Base-by-base conservation (phyloP, 768 basidiomycete species). In the Coprinellus aureogranulatus region DNA sequence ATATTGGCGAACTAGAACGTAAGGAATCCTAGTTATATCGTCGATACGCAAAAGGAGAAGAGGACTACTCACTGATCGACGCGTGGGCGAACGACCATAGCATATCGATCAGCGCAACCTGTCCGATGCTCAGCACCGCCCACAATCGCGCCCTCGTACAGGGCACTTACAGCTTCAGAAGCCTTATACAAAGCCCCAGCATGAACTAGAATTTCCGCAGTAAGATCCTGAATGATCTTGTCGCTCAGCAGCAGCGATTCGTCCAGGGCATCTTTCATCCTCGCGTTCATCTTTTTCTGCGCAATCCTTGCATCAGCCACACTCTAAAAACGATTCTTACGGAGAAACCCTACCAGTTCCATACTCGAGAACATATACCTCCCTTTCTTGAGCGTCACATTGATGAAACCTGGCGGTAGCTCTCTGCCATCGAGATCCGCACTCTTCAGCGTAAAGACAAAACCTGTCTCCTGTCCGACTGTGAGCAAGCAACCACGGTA, bases 21-120 rank as follows among this genome's bases (percentile, higher is more conserved):
- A 23, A 16, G 48, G 20, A 57, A 45, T 30, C 20, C 25, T 30
- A 51, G 30, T 42, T 12, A 56, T 25, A n/a, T 57, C 25, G 2
- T 27, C n/a, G n/a, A n/a, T n/a, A n/a, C n/a, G n/a, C n/a, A n/a
- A 46, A 42, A 53, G 27, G 41, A 30, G 39, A 30, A n/a, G 34
- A 39, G 6, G 14, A n/a, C 37, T 6, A 70, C 88, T 65, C 67
- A 94, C 93, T 79, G 49, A 90, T 92, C 3, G 94, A 86, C 10
- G 81, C 74, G 67, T 94, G 87, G 0, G 95, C 87, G 68, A 94
- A 96, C 4, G 91, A 86, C 83, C 89, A 89, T 2, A 98, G 71
- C 79, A 98, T 88, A 66, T 99, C 97, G 1, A 96, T 72, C 55
- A 94, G 74, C 0, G 94, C 92, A 20, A 97, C 81, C 92, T 94